Base-by-base conservation (phyloP, 164 flowering plant species). In the Piper betle region DNA sequence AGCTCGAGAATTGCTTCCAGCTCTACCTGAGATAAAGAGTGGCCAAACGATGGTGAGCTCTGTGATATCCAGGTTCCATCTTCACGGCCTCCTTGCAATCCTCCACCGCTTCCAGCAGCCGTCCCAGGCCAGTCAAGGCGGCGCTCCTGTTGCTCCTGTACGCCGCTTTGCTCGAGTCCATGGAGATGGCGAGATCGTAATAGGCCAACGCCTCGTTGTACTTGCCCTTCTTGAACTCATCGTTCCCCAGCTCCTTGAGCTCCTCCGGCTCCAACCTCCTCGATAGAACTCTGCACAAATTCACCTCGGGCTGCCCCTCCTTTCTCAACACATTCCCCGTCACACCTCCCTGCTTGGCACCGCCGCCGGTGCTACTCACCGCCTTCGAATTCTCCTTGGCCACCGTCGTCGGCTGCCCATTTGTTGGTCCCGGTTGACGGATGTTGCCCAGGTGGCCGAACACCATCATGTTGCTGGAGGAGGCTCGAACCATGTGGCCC, bases 391-490 rank as follows among this genome's bases (percentile, higher is more conserved):
- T 74, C 20, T 80, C 82, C 55, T 62, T 71, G 6, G 79, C 75
- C 7, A 77, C 64, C 62, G 55, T 79, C 1, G 85, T 83, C 0
- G 75, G 74, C 19, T 17, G 53, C 2, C 50, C 12, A 13, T 12
- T 18, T 39, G 69, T 71, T 0, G 73, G 1, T 68, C 77, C 78
- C 5, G 72, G 73, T 54, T 79, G 85, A 72, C 84, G 78, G 63
- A 90, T 55, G 53, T 88, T 94, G 4, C 99, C 99, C 69, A 94
- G 72, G 67, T 82, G 77, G 4, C 91, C 80, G 52, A 46, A 66
- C 33, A 90, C 73, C 89, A 86, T 88, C 17, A 93, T 84, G 63
- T 89, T 90, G 73, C 96, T 69, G 0, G 97, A 88, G 0, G 96
- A 86, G 16, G 91, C 94, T 4, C 97, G 76, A 59, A 92, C 90